Evolutionary conservation across 805 yeast genomes (phyloP).

Genomic region (Spathaspora gorwiae): DNA sequence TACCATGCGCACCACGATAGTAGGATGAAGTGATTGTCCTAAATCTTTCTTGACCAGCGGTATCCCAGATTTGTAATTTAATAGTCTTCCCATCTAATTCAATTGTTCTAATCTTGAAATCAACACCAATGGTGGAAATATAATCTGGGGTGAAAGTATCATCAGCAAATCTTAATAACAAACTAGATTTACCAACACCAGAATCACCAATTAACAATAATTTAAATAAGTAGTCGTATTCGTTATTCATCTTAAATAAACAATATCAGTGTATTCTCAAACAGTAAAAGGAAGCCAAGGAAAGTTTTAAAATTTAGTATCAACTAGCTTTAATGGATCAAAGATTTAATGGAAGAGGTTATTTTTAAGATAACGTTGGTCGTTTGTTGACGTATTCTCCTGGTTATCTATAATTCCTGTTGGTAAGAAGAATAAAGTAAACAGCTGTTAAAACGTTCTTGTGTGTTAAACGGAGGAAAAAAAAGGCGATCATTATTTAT

Average conservation of each 20-base stretch:
- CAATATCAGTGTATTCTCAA: too few species aligned
- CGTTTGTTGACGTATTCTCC: too few species aligned
- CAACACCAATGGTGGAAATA: slow-evolving; percentile 97
- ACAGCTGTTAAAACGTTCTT: too few species aligned
- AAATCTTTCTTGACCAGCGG: slow-evolving; percentile 98
- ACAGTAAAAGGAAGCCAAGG: too few species aligned
- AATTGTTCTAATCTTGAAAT: slow-evolving; percentile 82
- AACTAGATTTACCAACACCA: slow-evolving; percentile 97
- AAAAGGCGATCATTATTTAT: too few species aligned
- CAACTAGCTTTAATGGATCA: too few species aligned
- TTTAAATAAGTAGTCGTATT: slow-evolving; percentile 97
- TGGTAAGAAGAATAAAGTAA: too few species aligned
- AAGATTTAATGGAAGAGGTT: too few species aligned
- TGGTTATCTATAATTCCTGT: too few species aligned
- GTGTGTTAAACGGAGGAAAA: too few species aligned
- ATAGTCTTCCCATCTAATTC: slow-evolving; percentile 96
- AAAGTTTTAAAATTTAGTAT: too few species aligned
- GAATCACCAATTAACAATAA: slow-evolving; percentile 95
- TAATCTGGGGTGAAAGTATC: slow-evolving; percentile 96
- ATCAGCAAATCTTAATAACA: slow-evolving; percentile 91
- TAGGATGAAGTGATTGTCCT: slow-evolving; percentile 96
- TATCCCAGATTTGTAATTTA: slow-evolving; percentile 98
- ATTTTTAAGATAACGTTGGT: too few species aligned
- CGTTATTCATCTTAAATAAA: slow-evolving; percentile 61
- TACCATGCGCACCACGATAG: slow-evolving; percentile 98